These are phyloP conservation scores for Pyrenopolyporus hunteri DNA, from an alignment of 495 filamentous ascomycete genomes.

Conservation along the genomic window DNA sequence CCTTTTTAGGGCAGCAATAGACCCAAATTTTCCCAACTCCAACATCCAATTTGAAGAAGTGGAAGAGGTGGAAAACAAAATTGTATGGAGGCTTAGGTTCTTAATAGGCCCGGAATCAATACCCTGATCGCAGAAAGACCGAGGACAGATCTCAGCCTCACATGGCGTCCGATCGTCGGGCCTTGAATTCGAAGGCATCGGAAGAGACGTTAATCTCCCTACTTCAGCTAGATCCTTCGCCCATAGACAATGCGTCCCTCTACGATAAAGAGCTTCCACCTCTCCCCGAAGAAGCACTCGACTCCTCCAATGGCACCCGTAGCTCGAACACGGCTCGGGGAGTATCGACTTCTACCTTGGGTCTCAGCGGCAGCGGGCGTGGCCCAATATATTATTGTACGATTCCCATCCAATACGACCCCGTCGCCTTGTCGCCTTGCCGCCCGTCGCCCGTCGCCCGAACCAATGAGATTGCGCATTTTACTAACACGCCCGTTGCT, in stretches of 20 bases:
- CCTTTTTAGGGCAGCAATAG: no score
- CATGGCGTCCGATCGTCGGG: conserved; percentile 35
- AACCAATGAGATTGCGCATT: conserved; percentile 13
- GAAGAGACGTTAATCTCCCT: conserved; percentile 67
- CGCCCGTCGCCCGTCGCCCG: background rate
- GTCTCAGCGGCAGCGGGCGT: conserved; percentile 60
- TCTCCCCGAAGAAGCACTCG: conserved; percentile 42
- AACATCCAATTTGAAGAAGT: background rate
- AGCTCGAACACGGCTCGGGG: conserved; percentile 30
- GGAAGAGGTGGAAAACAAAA: background rate
- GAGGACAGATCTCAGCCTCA: background rate
- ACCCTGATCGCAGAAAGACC: background rate
- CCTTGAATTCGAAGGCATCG: conserved; percentile 48
- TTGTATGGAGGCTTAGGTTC: no score
- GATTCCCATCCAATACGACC: conserved; percentile 32
- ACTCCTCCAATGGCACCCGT: conserved; percentile 33
- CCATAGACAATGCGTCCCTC: conserved; percentile 67
- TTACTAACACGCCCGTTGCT: background rate
- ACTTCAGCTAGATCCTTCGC: conserved; percentile 79
- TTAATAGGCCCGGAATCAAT: background rate
- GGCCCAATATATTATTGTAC: conserved; percentile 68
- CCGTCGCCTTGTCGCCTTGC: no score
- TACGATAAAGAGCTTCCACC: conserved; percentile 65
- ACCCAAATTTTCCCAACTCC: no score
- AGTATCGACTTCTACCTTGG: conserved; percentile 50